Base-by-base conservation (phyloP, 202 grass and related monocot genomes). In the Hordeum pubiflorum region DNA sequence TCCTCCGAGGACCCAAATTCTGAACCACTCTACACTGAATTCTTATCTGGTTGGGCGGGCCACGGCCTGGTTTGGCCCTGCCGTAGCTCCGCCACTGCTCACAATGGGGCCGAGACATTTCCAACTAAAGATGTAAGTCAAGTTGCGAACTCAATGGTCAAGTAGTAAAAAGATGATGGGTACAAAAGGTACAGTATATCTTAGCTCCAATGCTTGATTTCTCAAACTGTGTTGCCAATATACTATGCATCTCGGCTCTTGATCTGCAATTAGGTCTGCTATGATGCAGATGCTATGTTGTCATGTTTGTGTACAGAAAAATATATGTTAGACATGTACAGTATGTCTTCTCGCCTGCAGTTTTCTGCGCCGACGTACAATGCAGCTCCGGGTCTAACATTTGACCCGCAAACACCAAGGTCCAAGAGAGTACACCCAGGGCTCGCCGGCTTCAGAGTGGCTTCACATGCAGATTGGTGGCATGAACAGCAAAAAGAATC, bases 81-180 rank as follows among this genome's bases (percentile, higher is more conserved):
- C n/a, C n/a, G n/a, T n/a, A n/a, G n/a, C n/a, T n/a, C n/a, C n/a
- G n/a, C n/a, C n/a, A n/a, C n/a, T n/a, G n/a, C n/a, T n/a, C n/a
- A n/a, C n/a, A n/a, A 69, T 86, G 90, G 77, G 9, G 81, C 85
- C 36, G 90, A 89, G 90, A 82, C 79, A 48, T 91, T 91, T 80
- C 88, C 96, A 34, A 40, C 87, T 38, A 95, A 95, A 95, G 83
- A 95, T 89, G 87, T 91, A 93, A 99, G 96, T 93, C 33, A 2
- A 63, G 40, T 15, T 38, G 56, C 59, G 50, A 64, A 79, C 22
- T 59, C 38, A 55, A 32, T 73, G 77, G 65, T 40, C 4, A 81
- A 81, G 22, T 85, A 40, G 55, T 44, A 70, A 43, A 40, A 40
- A 26, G 44, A 75, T 50, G 0, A 18, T 17, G 1, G 14, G 14